Conservation (phyloP, 192 early-diverging fungal genomes). For the Globomyces pollinis-pini region DNA sequence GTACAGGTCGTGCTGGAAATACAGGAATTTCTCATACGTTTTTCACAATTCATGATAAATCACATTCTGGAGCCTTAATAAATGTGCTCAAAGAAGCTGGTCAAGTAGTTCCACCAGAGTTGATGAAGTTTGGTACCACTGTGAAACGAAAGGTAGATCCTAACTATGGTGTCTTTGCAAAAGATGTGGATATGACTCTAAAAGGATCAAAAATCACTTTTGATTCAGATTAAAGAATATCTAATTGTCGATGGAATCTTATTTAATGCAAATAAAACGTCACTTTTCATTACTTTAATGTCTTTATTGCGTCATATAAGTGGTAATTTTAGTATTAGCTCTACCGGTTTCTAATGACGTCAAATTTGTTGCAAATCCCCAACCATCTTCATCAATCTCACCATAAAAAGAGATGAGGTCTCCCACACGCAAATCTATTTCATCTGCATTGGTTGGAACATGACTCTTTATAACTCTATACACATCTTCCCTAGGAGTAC, state of each 20-base stretch:
- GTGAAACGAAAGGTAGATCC: slow-evolving; percentile 97
- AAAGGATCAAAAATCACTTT: slow-evolving; percentile 93
- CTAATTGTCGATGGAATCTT: too few relatives aligned
- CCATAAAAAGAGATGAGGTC: neutral
- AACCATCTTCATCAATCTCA: neutral
- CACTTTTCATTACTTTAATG: too few relatives aligned
- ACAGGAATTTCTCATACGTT: slow-evolving; percentile 87
- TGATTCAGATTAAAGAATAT: slow-evolving; percentile 35
- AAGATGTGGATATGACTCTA: slow-evolving; percentile 71
- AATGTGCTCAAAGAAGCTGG: slow-evolving; percentile 87
- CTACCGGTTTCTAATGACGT: neutral
- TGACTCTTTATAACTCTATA: neutral
- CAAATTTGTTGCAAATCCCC: neutral
- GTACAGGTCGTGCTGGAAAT: slow-evolving; percentile 90
- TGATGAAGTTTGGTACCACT: slow-evolving; percentile 89
- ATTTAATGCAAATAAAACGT: too few relatives aligned
- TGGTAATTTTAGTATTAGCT: too few relatives aligned
- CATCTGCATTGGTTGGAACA: neutral
- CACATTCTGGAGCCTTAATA: slow-evolving; percentile 67
- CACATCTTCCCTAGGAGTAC: too few relatives aligned
- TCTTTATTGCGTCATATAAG: too few relatives aligned
- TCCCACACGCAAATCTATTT: neutral
- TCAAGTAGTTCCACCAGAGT: slow-evolving; percentile 73
- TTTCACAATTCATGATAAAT: slow-evolving; percentile 85
- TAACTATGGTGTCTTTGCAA: slow-evolving; percentile 91